Evolutionary conservation across 83 land plant species (phyloP).

Genomic region (Picea mariana): DNA sequence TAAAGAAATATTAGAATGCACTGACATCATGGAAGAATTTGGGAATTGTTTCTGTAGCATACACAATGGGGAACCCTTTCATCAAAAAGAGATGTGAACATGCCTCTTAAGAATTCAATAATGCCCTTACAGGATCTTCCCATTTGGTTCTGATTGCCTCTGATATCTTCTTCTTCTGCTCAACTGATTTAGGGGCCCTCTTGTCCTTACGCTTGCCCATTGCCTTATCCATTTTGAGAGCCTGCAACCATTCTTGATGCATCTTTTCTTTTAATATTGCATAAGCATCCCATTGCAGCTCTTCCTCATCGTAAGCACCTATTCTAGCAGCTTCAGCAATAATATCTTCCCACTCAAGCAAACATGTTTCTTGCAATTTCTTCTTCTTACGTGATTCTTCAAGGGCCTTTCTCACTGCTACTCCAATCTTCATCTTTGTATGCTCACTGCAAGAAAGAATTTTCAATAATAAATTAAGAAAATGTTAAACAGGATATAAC

Average conservation of each 20-base stretch:
- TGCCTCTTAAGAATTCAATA: slow-evolving; percentile 11
- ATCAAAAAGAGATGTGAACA: neutral
- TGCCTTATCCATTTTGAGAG: slow-evolving; percentile 31
- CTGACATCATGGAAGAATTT: neutral
- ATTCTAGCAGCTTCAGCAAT: slow-evolving; percentile 73
- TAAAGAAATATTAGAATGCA: neutral
- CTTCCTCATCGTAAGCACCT: slow-evolving; percentile 59
- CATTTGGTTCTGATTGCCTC: slow-evolving; percentile 66
- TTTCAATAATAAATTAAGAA: neutral
- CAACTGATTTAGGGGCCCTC: slow-evolving; percentile 55
- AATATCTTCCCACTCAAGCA: slow-evolving; percentile 59
- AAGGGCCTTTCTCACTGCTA: slow-evolving; percentile 49
- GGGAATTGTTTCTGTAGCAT: neutral
- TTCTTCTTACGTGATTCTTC: slow-evolving; percentile 30
- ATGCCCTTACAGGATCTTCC: slow-evolving; percentile 62
- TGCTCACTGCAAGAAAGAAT: slow-evolving; percentile 45
- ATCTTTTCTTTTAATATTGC: slow-evolving; percentile 42
- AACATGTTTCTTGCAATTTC: slow-evolving; percentile 53
- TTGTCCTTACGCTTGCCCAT: slow-evolving; percentile 37
- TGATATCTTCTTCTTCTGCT: slow-evolving; percentile 61
- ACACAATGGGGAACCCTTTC: neutral
- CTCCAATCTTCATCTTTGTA: slow-evolving; percentile 60
- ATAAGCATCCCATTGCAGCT: slow-evolving; percentile 82
- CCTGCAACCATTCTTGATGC: slow-evolving; percentile 52
- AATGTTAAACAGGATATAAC: neutral